Evolutionary conservation across 2,329 filamentous ascomycete genomes (phyloP), one percentile per base, ranked within the genome.

Genomic region (Arthrocladium fulminans): DNA sequence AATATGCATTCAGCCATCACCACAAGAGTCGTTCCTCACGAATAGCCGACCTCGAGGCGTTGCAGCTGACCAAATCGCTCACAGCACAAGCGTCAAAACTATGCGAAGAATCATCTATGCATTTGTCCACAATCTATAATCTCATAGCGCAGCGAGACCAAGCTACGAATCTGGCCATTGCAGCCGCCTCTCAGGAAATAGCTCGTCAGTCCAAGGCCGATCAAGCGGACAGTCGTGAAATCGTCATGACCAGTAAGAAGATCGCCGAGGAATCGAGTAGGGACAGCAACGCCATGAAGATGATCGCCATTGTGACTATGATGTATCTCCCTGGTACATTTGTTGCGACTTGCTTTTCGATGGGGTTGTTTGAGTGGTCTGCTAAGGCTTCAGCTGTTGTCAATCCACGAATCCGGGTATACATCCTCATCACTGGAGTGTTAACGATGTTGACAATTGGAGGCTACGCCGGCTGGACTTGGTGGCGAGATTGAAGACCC

Each of bases 241-340:
- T 37, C 12, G 34, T 15, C 7, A 6, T 8, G 17, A 15, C 34
- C 7, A 37, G 13, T 15, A 37, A 37, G 17, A 37, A 19, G 17
- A 37, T 37, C 6, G 34, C 34, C 17, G 13, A 37, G 17, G 34
- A 37, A 37, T n/a, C 39, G 10, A 5, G 20, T 5, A 22, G 19
- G 12, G 39, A 42, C 39, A 23, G 19, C 20, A 23, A n/a, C 19
- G 17, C 39, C 5, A 42, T 42, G 39, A 42, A 42, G 15, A 42
- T 42, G 19, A 22, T 42, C 20, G 39, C 39, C 39, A 25, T 25
- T 23, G 39, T 42, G 39, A 42, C 39, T 15, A 25, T 56, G 19
- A 20, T 56, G 13, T 56, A 54, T 24, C 42, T 56, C 12, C 54
- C 54, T 1, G 50, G 49, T 4, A 56, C 54, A 2, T 54, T 56